Evolutionary conservation across 768 basidiomycete genomes (phyloP).

Genomic region (Rhodotorula sphaerocarpa): DNA sequence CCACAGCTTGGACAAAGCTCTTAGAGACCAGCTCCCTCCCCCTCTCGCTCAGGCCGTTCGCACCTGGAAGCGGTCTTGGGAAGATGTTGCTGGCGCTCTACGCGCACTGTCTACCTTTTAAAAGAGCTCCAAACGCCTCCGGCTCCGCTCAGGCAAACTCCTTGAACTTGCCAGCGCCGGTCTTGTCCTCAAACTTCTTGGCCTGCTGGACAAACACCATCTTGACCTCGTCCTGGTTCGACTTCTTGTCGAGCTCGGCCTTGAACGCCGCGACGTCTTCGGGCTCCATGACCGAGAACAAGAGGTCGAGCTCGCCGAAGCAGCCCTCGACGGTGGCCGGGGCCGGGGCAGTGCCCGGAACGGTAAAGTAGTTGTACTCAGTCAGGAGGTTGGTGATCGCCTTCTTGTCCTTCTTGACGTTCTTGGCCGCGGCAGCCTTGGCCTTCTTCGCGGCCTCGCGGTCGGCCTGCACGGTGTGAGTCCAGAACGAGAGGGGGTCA

Average conservation of each 20-base stretch:
- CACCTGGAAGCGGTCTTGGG: too few species aligned
- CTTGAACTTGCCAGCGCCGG: conserved; percentile 42
- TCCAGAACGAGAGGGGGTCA: neutral
- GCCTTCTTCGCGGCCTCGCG: conserved; percentile 90
- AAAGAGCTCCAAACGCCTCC: too few species aligned
- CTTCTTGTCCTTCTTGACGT: conserved; percentile 40
- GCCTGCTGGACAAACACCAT: conserved; percentile 39
- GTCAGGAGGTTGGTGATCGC: conserved; percentile 45
- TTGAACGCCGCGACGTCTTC: conserved; percentile 45
- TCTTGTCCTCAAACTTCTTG: conserved; percentile 38
- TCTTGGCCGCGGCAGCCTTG: conserved; percentile 50
- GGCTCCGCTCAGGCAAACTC: conserved; percentile 41
- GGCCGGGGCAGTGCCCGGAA: conserved; percentile 43
- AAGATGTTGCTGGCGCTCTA: too few species aligned
- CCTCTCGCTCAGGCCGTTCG: too few species aligned
- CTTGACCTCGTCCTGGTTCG: conserved; percentile 42
- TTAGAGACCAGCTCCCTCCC: too few species aligned
- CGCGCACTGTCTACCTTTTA: too few species aligned
- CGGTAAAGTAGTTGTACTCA: conserved; percentile 47
- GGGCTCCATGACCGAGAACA: conserved; percentile 45
- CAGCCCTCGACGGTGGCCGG: conserved; percentile 45
- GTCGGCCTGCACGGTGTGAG: conserved; percentile 51
- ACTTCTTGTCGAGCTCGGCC: conserved; percentile 44
- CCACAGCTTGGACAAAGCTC: too few species aligned
- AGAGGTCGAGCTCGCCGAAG: conserved; percentile 45